Percentiles rank a stretch among this genome's conserved stretches.
Conservation (phyloP, 2,329 filamentous ascomycete species). For the Trichoderma atrobrunneum region DNA sequence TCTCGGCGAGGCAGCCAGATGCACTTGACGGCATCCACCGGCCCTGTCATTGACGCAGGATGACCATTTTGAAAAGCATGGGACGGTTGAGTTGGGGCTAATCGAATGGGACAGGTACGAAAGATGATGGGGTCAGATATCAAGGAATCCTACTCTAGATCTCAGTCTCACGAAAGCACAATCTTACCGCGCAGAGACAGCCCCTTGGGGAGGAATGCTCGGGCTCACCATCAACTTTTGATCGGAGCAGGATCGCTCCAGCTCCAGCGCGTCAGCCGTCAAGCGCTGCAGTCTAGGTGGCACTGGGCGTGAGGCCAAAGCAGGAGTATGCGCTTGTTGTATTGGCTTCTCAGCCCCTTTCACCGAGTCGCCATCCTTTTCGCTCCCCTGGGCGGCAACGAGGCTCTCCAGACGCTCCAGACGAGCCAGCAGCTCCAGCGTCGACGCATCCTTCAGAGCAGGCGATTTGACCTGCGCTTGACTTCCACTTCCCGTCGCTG, state of each 20-base stretch:
- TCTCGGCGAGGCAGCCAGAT: slow-evolving; percentile 35
- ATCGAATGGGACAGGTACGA: slow-evolving; percentile 33
- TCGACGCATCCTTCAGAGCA: slow-evolving; percentile 21
- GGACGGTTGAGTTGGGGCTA: slow-evolving; percentile 33
- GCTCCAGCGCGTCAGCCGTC: slow-evolving; percentile 35
- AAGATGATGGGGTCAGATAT: slow-evolving; percentile 33
- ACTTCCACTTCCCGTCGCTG: background rate
- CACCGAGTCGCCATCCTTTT: background rate
- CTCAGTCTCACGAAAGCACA: slow-evolving; percentile 14
- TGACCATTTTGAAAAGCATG: slow-evolving; percentile 32
- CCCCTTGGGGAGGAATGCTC: background rate
- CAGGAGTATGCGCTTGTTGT: slow-evolving; percentile 1
- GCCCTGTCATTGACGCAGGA: slow-evolving; percentile 24
- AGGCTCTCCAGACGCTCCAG: slow-evolving; percentile 25
- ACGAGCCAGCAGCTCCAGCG: slow-evolving; percentile 26
- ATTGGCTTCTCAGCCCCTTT: background rate
- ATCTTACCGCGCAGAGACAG: slow-evolving; percentile 10
- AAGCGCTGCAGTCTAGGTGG: slow-evolving; percentile 34
- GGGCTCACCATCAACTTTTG: slow-evolving; percentile 31
- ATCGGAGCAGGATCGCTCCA: slow-evolving; percentile 33
- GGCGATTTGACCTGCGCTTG: slow-evolving; percentile 3
- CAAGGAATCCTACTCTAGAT: slow-evolving; percentile 28
- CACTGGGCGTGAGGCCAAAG: slow-evolving; percentile 20
- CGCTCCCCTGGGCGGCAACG: slow-evolving; percentile 21
- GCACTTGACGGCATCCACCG: slow-evolving; percentile 32